A percentile compares a stretch with the other conserved stretches of the same genome.
Evolutionary conservation across 1,284 basidiomycete species (phyloP).

Genomic region (Ceratobasidium theobromae): DNA sequence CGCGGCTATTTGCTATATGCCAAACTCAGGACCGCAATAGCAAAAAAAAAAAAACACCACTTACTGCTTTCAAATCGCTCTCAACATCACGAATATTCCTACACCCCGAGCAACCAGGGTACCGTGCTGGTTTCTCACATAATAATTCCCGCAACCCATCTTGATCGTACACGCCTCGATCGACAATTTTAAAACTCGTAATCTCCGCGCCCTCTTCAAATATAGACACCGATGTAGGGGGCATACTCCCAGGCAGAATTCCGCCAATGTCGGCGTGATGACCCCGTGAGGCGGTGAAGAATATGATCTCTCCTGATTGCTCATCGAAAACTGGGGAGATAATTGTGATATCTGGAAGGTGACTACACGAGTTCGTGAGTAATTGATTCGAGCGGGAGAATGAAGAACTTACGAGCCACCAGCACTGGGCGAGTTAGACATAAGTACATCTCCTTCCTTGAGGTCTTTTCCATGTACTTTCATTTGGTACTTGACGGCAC

Average conservation of each 20-base stretch:
- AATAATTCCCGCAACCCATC: constrained; percentile 76
- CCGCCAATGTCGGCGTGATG: constrained; percentile 82
- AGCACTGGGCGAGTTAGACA: constrained; percentile 87
- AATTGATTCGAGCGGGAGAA: neutral
- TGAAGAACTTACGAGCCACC: constrained; percentile 68
- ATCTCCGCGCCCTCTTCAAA: constrained; percentile 95
- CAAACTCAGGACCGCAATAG: neutral
- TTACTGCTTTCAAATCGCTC: constrained; percentile 86
- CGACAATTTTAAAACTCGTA: constrained; percentile 90
- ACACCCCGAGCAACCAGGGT: constrained; percentile 81
- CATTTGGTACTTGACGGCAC: constrained; percentile 90
- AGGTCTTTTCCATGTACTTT: constrained; percentile 64
- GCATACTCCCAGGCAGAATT: constrained; percentile 87
- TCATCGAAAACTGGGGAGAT: constrained; percentile 81
- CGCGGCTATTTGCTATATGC: constrained; percentile 86
- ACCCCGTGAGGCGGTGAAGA: constrained; percentile 88
- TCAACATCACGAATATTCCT: constrained; percentile 86
- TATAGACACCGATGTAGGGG: constrained; percentile 85
- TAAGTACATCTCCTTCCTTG: constrained; percentile 85
- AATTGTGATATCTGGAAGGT: constrained; percentile 84
- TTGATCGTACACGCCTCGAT: constrained; percentile 76
- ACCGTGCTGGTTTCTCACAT: constrained; percentile 82
- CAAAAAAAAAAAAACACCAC: constrained; percentile 39
- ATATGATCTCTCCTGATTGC: constrained; percentile 67
- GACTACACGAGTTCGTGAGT: constrained; percentile 51